Conservation (phyloP, 2,329 filamentous ascomycete genomes). For the Cyphellophora europaea region DNA sequence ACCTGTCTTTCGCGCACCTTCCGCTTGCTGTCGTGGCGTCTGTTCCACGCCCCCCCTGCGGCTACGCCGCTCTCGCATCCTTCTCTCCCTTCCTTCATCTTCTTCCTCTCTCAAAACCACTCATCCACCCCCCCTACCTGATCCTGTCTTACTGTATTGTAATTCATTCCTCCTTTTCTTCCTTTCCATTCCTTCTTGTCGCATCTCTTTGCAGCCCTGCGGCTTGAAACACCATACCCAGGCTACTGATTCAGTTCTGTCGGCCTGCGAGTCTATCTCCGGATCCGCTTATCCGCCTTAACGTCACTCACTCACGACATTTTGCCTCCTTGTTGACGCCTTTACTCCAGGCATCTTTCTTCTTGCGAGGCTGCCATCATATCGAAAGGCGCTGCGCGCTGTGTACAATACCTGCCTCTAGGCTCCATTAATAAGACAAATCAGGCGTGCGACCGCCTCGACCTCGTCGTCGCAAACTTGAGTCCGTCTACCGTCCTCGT, state of each 20-base stretch:
- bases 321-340: not conserved
- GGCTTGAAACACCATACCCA: too few relatives aligned
- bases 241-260: conserved; percentile 1
- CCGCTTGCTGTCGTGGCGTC: not conserved
- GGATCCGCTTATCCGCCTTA: conserved; percentile 1
- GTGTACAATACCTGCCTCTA: not conserved
- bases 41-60: not conserved
- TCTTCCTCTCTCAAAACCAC: not conserved
- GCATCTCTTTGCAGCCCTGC: too few relatives aligned
- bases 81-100: not conserved
- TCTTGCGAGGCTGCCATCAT: not conserved
- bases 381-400: conserved; percentile 3
- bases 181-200: not conserved
- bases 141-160: conserved; percentile 1
- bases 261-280: not conserved
- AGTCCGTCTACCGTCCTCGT: too few relatives aligned
- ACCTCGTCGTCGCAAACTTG: too few relatives aligned
- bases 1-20: not conserved
- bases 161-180: conserved; percentile 1
- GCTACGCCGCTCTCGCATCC: not conserved
- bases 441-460: too few relatives aligned
- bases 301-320: conserved; percentile 1
- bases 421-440: not conserved
- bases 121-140: not conserved
- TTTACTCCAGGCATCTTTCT: conserved; percentile 1